Percentiles rank a stretch among this genome's conserved stretches.
Evolutionary conservation across 2,329 filamentous ascomycete species (phyloP).

Genomic region (Botrytis paeoniae): DNA sequence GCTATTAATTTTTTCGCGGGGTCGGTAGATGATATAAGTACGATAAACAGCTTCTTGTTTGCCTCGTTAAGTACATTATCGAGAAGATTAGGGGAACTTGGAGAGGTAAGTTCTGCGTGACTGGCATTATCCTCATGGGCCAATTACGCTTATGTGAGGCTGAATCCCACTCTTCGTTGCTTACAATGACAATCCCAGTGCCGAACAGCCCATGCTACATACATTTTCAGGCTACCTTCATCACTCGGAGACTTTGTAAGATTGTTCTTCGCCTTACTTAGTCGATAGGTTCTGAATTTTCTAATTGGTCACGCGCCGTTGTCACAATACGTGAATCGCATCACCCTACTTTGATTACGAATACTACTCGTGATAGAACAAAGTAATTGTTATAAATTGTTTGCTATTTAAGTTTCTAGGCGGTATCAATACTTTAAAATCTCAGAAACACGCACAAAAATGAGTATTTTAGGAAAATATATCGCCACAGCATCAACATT

Average conservation of each 20-base stretch:
- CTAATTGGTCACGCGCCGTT: neutral
- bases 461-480: neutral
- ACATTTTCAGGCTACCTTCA: neutral
- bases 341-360: neutral
- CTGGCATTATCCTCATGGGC: neutral
- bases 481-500: neutral
- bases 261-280: neutral
- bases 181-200: neutral
- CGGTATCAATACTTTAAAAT: too few species aligned
- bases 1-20: neutral
- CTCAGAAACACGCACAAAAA: too few species aligned
- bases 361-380: fast-evolving
- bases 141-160: neutral
- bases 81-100: neutral
- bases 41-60: too few species aligned
- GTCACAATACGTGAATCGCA: neutral
- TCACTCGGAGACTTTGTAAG: neutral
- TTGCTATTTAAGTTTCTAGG: neutral
- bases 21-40: neutral
- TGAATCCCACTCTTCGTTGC: neutral
- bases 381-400: neutral
- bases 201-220: neutral
- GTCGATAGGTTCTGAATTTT: neutral
- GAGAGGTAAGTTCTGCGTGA: neutral
- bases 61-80: too few species aligned